Evolutionary conservation across 164 flowering plant species (phyloP).

Genomic region (Cinnamomum micranthum): DNA sequence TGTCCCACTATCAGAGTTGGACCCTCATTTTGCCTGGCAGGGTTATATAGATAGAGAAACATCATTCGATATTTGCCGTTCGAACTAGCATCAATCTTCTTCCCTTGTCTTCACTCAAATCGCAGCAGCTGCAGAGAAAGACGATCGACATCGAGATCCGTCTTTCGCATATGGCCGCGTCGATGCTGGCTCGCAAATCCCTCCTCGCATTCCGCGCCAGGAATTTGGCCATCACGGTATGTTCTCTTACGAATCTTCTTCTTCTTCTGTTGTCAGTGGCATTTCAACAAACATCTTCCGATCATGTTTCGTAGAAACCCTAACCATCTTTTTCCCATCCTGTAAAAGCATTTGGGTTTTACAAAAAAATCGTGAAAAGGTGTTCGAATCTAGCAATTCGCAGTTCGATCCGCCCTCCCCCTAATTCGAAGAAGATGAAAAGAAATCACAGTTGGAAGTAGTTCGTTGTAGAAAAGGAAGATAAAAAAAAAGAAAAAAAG

Average conservation of each 20-base stretch:
- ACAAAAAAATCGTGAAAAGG: too few species aligned
- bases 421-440: too few species aligned
- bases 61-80: neutral
- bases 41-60: too few species aligned
- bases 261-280: neutral
- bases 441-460: too few species aligned
- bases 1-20: neutral
- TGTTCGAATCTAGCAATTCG: too few species aligned
- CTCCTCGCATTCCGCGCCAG: constrained; percentile 8
- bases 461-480: too few species aligned
- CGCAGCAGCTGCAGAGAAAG: neutral
- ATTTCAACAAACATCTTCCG: too few species aligned
- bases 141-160: neutral
- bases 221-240: neutral
- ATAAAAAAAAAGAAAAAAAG: too few species aligned
- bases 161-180: neutral
- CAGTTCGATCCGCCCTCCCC: too few species aligned
- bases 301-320: neutral
- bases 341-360: too few species aligned
- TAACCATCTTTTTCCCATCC: neutral
- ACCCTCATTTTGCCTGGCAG: neutral
- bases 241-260: neutral
- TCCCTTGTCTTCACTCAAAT: neutral
- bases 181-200: constrained; percentile 11
- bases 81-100: neutral